A percentile compares a stretch with the other conserved stretches of the same genome.
Conservation (phyloP, 805 yeast species). For the Saturnispora sekii region DNA sequence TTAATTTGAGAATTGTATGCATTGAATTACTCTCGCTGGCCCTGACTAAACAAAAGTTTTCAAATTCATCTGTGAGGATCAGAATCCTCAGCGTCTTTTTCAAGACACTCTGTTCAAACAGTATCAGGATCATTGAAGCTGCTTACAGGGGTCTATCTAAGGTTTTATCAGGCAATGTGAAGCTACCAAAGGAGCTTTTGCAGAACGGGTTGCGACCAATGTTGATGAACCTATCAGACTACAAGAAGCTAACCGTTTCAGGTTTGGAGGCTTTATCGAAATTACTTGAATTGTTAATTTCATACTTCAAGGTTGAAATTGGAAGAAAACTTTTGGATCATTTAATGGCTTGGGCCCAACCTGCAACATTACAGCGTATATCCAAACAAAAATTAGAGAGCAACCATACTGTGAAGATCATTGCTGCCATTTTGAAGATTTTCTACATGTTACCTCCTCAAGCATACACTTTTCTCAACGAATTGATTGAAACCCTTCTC, state of each 20-base stretch:
- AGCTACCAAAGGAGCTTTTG: conserved; percentile 86
- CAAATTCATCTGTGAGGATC: conserved; percentile 58
- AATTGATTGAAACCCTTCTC: conserved; percentile 64
- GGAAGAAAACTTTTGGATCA: conserved; percentile 91
- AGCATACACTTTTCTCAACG: conserved; percentile 87
- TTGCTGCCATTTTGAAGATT: conserved; percentile 81
- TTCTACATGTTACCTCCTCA: conserved; percentile 88
- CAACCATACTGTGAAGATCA: conserved; percentile 76
- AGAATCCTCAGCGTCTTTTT: conserved; percentile 88
- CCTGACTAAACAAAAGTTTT: conserved; percentile 72
- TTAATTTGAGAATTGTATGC: conserved; percentile 83
- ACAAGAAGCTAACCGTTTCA: conserved; percentile 76
- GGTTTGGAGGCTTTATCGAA: conserved; percentile 89
- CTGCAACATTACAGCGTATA: conserved; percentile 60
- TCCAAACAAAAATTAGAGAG: conserved; percentile 73
- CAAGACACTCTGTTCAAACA: conserved; percentile 79
- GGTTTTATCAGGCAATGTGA: conserved; percentile 76
- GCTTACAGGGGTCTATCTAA: conserved; percentile 82
- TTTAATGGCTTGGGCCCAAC: conserved; percentile 91
- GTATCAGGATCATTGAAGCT: conserved; percentile 83
- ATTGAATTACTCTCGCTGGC: conserved; percentile 76
- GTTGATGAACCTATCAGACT: conserved; percentile 90
- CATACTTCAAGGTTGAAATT: conserved; percentile 93
- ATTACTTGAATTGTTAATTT: conserved; percentile 73
- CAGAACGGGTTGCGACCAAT: conserved; percentile 94